phyloP scores from a whole-genome alignment of 345 rosid genomes.

The Psidium guajava region DNA sequence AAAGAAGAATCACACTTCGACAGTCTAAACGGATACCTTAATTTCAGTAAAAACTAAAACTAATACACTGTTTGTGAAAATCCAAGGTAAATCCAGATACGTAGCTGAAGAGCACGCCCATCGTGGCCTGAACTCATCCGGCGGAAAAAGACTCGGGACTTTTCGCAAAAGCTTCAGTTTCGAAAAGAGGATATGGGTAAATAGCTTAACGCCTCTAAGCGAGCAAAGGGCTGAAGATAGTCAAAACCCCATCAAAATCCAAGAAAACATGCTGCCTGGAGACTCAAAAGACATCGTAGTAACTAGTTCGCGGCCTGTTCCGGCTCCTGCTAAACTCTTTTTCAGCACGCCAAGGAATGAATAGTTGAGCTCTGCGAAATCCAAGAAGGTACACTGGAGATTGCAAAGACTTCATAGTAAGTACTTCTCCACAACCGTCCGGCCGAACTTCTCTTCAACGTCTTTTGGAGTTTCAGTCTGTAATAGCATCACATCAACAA shows the following conservation, averaged over 20 bases:
- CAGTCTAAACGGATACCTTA: background rate
- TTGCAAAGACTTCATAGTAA: slow-evolving; percentile 21
- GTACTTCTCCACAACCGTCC: slow-evolving; percentile 84
- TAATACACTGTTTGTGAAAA: background rate
- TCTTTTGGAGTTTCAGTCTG: slow-evolving; percentile 96
- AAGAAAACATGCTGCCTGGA: background rate
- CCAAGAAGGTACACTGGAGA: no score
- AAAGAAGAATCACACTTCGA: background rate
- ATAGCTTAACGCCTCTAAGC: background rate
- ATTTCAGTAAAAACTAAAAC: background rate
- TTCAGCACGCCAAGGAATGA: background rate
- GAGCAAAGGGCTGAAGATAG: background rate
- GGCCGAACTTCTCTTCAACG: slow-evolving; percentile 84
- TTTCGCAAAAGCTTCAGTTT: background rate
- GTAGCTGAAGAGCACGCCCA: background rate
- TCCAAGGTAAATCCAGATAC: background rate
- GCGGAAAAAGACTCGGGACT: background rate
- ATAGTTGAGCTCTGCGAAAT: no score
- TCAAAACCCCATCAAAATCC: background rate
- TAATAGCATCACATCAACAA: background rate
- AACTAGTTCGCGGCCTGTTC: background rate
- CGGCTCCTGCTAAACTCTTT: background rate
- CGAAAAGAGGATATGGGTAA: background rate
- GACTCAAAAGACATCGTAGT: background rate
- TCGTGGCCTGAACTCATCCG: background rate